Base-by-base conservation (phyloP, 208 protist species). In the Trichomonas vaginalis region DNA sequence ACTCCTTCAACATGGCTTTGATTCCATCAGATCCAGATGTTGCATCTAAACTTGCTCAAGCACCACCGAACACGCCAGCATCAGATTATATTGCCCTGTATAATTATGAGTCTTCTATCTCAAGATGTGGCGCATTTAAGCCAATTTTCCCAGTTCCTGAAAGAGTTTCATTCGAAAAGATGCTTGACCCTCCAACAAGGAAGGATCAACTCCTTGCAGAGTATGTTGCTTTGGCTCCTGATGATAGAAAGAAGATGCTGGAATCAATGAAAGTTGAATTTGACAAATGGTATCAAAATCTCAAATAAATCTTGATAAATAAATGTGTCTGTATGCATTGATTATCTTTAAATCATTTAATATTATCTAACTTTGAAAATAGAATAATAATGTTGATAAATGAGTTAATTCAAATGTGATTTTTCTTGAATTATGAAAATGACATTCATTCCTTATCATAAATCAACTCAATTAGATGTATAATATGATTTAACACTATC, bases 1-100 rank as follows among this genome's bases (percentile, higher is more conserved):
- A 96, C 37, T 27, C 49, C 8, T 96, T 96, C 32, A 96, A 96
- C 92, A 79, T 96, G 8, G 40, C 45, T n/a, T 51, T 92, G 86
- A 92, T 92, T 39, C 86, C 86, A 39, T 48, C 12, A 35, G 17
- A 35, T 39, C 82, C 40, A 47, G 47, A 88, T 23, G 82, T 88
- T 32, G 45, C 17, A 35, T 51, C 40, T 17, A 32, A 47, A 15
- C 8, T 88, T 0, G 47, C 14, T 40, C 4, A 88, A 32, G 0
- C 15, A n/a, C 32, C 32, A n/a, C 0, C 8, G 0, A 88, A 88
- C 32, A 14, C 9, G 15, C 35, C 35, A 47, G 35, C 39, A 47
- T 0, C 40, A n/a, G 82, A 88, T 47, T 42, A 45, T 88, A 17
- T 92, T 9, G 45, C 45, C 10, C 21, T 92, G 12, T 92, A 40